phyloP scores from a whole-genome alignment of 2,329 filamentous ascomycete genomes.

The Fonsecaea multimorphosa region DNA sequence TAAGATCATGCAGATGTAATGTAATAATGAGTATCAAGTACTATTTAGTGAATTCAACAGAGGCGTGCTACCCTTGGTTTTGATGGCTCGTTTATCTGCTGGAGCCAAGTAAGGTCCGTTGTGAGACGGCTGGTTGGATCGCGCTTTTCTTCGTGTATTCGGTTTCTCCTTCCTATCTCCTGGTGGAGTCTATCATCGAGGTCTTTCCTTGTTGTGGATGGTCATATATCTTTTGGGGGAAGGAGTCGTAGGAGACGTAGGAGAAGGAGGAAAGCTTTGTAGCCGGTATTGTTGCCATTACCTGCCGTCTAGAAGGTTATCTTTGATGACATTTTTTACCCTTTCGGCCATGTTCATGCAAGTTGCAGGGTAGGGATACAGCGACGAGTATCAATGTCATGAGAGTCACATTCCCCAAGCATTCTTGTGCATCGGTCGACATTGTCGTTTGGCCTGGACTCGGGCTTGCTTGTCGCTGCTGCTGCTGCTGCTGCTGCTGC shows the following conservation, averaged over 20 bases:
- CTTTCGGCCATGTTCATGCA: neutral
- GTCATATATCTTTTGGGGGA: neutral
- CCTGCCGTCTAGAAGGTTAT: no score
- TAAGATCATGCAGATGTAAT: slow-evolving; percentile 4
- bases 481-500: no score
- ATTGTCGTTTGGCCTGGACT: no score
- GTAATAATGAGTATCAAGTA: neutral
- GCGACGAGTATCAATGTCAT: neutral
- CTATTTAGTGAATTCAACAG: neutral
- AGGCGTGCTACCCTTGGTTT: neutral
- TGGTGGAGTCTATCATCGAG: neutral
- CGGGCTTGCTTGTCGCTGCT: no score
- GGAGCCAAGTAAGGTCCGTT: neutral
- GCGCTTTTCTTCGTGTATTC: neutral
- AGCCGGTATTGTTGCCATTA: neutral
- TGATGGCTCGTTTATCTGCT: neutral
- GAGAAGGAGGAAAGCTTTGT: neutral
- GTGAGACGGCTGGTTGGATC: no score
- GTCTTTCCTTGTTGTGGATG: neutral
- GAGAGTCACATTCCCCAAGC: neutral
- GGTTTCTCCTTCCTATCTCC: neutral
- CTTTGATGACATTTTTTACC: no score
- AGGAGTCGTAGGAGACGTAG: neutral
- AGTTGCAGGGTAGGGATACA: neutral
- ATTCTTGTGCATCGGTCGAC: no score